A percentile compares a stretch with the other conserved stretches of the same genome.
These are phyloP conservation scores for Chaetomium cochliodes DNA, from an alignment of 495 filamentous ascomycete genomes.

Conservation along the genomic window DNA sequence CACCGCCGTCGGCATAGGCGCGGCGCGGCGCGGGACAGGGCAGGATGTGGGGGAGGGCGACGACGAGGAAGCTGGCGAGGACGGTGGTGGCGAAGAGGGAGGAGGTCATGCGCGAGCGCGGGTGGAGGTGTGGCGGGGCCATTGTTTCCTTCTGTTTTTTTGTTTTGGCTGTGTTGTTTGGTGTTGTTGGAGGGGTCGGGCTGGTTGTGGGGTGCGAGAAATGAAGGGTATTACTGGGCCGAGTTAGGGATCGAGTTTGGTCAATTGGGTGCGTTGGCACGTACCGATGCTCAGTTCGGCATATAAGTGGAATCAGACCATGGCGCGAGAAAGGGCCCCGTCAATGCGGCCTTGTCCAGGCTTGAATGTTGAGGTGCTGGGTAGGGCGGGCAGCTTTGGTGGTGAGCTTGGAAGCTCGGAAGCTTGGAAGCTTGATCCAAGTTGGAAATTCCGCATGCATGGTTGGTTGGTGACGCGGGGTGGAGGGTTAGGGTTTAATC, in stretches of 20 bases:
- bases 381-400: neutral
- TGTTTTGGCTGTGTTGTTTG: neutral
- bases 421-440: neutral
- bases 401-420: slow-evolving; percentile 9
- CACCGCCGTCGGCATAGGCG: slow-evolving; percentile 64
- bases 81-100: slow-evolving; percentile 96
- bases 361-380: neutral
- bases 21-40: slow-evolving; percentile 82
- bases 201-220: neutral
- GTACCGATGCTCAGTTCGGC: slow-evolving; percentile 10
- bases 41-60: slow-evolving; percentile 85
- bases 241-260: too few relatives aligned
- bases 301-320: neutral
- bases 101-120: slow-evolving; percentile 83
- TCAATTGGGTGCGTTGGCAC: neutral
- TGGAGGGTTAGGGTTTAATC: slow-evolving; percentile 5
- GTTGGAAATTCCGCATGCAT: slow-evolving; percentile 10
- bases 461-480: neutral
- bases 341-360: neutral
- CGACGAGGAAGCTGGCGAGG: slow-evolving; percentile 84
- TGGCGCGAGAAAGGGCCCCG: neutral
- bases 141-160: slow-evolving; percentile 43
- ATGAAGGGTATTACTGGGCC: too few relatives aligned
- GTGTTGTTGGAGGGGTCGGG: neutral
- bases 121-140: slow-evolving; percentile 90